phyloP scores from a whole-genome alignment of 257 asterid species.

The Plantago elongata region DNA sequence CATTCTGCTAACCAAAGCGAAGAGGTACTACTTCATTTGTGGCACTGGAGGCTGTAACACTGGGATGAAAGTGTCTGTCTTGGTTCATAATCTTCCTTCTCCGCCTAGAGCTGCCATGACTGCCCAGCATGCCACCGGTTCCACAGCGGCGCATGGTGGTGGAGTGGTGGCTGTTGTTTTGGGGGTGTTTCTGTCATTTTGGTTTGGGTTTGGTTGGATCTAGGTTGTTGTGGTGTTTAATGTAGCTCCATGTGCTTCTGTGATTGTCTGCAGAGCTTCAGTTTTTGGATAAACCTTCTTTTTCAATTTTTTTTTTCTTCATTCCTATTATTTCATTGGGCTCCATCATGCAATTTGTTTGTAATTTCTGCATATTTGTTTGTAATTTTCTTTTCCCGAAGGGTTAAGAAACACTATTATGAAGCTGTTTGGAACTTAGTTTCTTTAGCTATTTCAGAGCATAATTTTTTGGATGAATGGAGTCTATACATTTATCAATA shows the following conservation, averaged over 20 bases:
- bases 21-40: slow-evolving; percentile 76
- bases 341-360: too few relatives aligned
- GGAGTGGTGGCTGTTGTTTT: slow-evolving; percentile 11
- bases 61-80: slow-evolving; percentile 84
- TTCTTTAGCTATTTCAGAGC: too few relatives aligned
- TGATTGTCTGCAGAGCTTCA: too few relatives aligned
- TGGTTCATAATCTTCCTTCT: slow-evolving; percentile 67
- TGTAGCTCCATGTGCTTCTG: slow-evolving; percentile 2
- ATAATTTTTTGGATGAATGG: too few relatives aligned
- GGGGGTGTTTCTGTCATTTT: slow-evolving; percentile 20
- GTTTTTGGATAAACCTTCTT: too few relatives aligned
- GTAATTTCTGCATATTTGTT: too few relatives aligned
- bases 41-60: slow-evolving; percentile 78
- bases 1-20: slow-evolving; percentile 46
- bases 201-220: slow-evolving; percentile 39
- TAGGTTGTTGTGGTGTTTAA: slow-evolving; percentile 6
- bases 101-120: slow-evolving; percentile 47
- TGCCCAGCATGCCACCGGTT: slow-evolving; percentile 24
- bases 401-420: too few relatives aligned
- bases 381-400: too few relatives aligned
- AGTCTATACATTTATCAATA: too few relatives aligned
- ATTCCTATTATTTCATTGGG: too few relatives aligned
- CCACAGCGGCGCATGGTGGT: slow-evolving; percentile 30
- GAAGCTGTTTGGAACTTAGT: too few relatives aligned
- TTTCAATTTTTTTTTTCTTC: too few relatives aligned